Evolutionary conservation across 352 stramenopile genomes (phyloP).

Genomic region (Globisporangium rhizosaccharum): DNA sequence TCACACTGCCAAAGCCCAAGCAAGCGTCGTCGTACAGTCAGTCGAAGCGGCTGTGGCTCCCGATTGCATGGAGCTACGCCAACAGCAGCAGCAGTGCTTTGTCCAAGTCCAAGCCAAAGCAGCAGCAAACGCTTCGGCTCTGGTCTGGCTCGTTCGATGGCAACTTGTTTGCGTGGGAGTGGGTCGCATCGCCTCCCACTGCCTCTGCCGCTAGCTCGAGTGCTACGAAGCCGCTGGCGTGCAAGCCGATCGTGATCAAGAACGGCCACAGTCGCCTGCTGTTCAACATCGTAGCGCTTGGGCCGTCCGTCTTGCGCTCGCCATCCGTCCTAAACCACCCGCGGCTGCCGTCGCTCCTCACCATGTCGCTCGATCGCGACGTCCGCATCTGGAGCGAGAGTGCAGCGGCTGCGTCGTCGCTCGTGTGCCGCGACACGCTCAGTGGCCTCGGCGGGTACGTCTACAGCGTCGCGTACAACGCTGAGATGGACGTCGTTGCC

Average conservation of each 20-base stretch:
- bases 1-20: conserved; percentile 56
- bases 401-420: conserved; percentile 6
- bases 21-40: conserved; percentile 59
- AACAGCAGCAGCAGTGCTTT: neutral
- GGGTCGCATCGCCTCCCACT: conserved; percentile 13
- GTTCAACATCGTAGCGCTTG: conserved; percentile 50
- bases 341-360: conserved; percentile 28
- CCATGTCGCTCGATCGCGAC: conserved; percentile 64
- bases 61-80: conserved; percentile 46
- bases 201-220: conserved; percentile 10
- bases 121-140: conserved; percentile 20
- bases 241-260: conserved; percentile 48
- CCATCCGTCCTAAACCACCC: too few species aligned
- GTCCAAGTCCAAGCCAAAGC: neutral
- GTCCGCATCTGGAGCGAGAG: conserved; percentile 53
- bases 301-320: neutral
- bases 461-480: conserved; percentile 46
- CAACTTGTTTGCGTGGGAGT: conserved; percentile 60
- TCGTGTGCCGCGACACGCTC: conserved; percentile 37
- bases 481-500: conserved; percentile 23
- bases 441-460: conserved; percentile 54
- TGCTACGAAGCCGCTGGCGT: conserved; percentile 8
- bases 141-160: conserved; percentile 73
- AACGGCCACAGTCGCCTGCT: conserved; percentile 57
- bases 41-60: conserved; percentile 65